Conservation (phyloP, 345 rosid species). For the Bruguiera parviflora region DNA sequence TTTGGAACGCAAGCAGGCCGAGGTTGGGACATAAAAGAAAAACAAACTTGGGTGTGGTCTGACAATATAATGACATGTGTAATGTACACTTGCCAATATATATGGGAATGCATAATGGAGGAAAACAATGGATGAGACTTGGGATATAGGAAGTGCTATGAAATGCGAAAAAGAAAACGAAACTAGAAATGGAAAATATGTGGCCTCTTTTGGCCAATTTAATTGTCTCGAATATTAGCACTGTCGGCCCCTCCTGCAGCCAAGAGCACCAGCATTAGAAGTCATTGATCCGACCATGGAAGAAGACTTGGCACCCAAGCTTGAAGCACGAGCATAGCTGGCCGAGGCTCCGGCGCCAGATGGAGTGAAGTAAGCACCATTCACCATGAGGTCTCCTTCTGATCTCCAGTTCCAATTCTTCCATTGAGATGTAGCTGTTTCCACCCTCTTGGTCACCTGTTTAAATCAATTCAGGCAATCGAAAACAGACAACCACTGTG, state of each 20-base stretch:
- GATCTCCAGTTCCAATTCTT: constrained; percentile 90
- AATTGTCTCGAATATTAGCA: constrained; percentile 40
- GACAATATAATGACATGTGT: constrained; percentile 35
- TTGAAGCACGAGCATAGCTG: constrained; percentile 86
- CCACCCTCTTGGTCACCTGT: constrained; percentile 93
- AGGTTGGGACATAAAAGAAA: constrained; percentile 52
- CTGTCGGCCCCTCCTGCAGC: constrained; percentile 51
- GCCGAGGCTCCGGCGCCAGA: constrained; percentile 83
- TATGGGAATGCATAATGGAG: constrained; percentile 16
- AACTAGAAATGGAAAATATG: constrained; percentile 1
- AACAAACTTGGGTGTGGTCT: constrained; percentile 11
- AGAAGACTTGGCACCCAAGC: constrained; percentile 88
- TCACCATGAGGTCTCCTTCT: constrained; percentile 77
- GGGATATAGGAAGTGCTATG: constrained; percentile 11
- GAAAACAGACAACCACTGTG: neutral
- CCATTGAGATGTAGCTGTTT: constrained; percentile 53
- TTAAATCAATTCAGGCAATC: neutral
- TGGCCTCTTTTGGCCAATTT: constrained; percentile 32
- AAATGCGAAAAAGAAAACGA: constrained; percentile 6
- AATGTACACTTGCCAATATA: constrained; percentile 55
- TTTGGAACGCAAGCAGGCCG: constrained; percentile 55
- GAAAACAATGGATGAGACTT: constrained; percentile 22
- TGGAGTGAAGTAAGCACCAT: constrained; percentile 85
- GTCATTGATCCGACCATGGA: constrained; percentile 72
- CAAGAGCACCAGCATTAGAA: constrained; percentile 61